Conservation (phyloP, 257 asterid species). For the Gentiana straminea region DNA sequence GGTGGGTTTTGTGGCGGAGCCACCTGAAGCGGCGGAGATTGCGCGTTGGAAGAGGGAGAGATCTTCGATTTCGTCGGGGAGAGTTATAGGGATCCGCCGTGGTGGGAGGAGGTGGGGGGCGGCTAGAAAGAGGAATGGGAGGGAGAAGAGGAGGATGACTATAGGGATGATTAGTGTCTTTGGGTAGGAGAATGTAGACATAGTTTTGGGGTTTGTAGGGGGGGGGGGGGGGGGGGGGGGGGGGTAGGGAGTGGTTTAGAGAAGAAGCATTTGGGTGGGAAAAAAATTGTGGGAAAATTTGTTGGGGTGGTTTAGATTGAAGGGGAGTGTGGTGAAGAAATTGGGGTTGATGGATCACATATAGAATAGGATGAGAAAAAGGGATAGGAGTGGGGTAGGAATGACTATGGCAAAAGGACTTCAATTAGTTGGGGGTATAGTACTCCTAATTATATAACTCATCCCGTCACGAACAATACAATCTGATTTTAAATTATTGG, state of each 20-base stretch:
- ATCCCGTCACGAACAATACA: no score
- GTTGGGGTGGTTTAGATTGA: neutral
- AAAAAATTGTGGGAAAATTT: neutral
- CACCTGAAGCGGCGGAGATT: slow-evolving; percentile 36
- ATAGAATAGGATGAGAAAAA: neutral
- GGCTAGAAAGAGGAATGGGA: slow-evolving; percentile 41
- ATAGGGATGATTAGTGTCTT: slow-evolving; percentile 56
- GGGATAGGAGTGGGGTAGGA: neutral
- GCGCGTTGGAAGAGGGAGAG: slow-evolving; percentile 80
- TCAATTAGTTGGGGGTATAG: no score
- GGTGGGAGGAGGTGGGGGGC: slow-evolving; percentile 62
- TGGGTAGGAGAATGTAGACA: slow-evolving; percentile 25
- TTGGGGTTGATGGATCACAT: no score
- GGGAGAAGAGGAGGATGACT: slow-evolving; percentile 47
- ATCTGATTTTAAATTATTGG: no score
- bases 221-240: neutral
- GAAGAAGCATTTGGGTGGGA: neutral
- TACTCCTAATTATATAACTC: no score
- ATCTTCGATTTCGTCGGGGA: slow-evolving; percentile 83
- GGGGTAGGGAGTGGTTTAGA: neutral
- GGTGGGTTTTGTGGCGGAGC: slow-evolving; percentile 4
- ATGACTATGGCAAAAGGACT: no score
- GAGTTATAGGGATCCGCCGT: slow-evolving; percentile 53
- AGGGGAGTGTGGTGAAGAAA: neutral
- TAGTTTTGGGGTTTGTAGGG: neutral